Conservation (phyloP, 768 basidiomycete species). For the Tubosaeta brunneosetosa region DNA sequence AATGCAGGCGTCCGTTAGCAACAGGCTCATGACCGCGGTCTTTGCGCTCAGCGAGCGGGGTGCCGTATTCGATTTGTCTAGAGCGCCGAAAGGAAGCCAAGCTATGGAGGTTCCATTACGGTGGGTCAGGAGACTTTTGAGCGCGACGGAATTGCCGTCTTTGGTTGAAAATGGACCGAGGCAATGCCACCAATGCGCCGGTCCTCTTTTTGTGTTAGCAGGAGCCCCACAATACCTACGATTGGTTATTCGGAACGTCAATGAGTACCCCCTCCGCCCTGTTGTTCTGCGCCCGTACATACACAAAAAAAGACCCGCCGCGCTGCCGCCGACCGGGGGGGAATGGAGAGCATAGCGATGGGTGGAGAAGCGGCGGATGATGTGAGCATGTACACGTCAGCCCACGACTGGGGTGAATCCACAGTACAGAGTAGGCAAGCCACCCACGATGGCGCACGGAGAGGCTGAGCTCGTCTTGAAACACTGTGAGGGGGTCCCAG, state of each 20-base stretch:
- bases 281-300: no score
- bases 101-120: neutral
- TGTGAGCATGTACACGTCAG: conserved; percentile 5
- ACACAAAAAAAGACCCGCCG: conserved; percentile 2
- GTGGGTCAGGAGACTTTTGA: conserved; percentile 4
- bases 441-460: no score
- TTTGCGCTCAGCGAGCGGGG: conserved; percentile 3
- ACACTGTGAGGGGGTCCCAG: neutral
- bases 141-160: conserved; percentile 9
- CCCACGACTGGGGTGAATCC: neutral
- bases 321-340: conserved; percentile 4
- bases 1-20: neutral
- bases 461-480: neutral
- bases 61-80: conserved; percentile 7
- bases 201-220: neutral
- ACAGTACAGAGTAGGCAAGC: neutral
- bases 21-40: conserved; percentile 9
- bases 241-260: conserved; percentile 15
- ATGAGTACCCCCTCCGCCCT: neutral
- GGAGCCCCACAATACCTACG: neutral
- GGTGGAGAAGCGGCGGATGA: neutral
- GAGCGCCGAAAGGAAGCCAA: conserved; percentile 7
- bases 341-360: neutral
- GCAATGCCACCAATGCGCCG: neutral
- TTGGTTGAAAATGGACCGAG: neutral